Conservation (phyloP, 306 rosid genomes). For the Ziziphus jujuba region DNA sequence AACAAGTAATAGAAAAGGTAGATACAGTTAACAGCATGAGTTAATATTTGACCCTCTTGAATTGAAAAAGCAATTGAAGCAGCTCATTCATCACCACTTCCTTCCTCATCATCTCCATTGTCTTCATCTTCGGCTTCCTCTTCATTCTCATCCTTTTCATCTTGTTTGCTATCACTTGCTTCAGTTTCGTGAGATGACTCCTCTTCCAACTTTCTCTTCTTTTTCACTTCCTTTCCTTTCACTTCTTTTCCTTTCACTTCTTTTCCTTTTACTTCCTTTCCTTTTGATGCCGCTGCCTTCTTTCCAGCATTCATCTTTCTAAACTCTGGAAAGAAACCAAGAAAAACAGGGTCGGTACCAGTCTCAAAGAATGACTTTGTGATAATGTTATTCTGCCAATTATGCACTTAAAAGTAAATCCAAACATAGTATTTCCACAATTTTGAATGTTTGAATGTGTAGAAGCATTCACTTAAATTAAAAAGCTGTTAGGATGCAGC, state of each 20-base stretch:
- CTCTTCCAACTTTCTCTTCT: slow-evolving; percentile 60
- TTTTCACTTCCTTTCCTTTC: slow-evolving; percentile 48
- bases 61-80: neutral
- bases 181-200: slow-evolving; percentile 39
- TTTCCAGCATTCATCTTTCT: slow-evolving; percentile 73
- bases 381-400: slow-evolving; percentile 1
- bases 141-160: slow-evolving; percentile 9
- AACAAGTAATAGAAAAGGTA: too few relatives aligned
- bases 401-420: neutral
- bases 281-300: slow-evolving; percentile 55
- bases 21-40: too few relatives aligned
- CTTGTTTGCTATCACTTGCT: slow-evolving; percentile 31
- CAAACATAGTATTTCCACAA: neutral
- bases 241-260: slow-evolving; percentile 45
- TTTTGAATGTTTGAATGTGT: too few relatives aligned
- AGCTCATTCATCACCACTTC: slow-evolving; percentile 15
- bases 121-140: slow-evolving; percentile 11
- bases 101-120: slow-evolving; percentile 13
- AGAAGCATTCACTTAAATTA: too few relatives aligned
- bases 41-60: too few relatives aligned
- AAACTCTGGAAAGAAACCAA: slow-evolving; percentile 51
- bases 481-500: too few relatives aligned
- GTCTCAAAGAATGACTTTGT: neutral
- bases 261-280: slow-evolving; percentile 39
- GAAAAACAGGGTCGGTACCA: slow-evolving; percentile 1